These are phyloP conservation scores for Penicillium sp. DNA, from an alignment of 2,329 filamentous ascomycete species.

Conservation along the genomic window DNA sequence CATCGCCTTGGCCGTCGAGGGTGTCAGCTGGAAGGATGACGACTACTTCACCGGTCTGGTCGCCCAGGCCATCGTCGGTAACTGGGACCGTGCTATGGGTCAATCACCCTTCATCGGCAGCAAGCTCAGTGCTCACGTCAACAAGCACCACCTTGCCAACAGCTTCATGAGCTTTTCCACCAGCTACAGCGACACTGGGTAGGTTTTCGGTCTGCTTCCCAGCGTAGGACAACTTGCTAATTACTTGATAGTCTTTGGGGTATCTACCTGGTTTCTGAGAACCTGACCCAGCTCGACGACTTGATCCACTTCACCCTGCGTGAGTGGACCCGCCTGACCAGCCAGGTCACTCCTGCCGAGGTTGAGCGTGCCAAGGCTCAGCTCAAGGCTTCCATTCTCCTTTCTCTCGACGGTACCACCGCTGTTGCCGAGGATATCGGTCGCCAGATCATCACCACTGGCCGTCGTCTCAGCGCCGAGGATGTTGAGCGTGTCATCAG, in stretches of 20 bases:
- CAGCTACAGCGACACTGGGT: constrained; percentile 99
- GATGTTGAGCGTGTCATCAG: constrained; percentile 93
- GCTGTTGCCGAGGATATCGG: constrained; percentile 97
- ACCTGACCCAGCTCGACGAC: constrained; percentile 81
- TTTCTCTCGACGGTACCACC: constrained; percentile 95
- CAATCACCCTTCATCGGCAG: constrained; percentile 95
- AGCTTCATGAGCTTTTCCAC: constrained; percentile 99
- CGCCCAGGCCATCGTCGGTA: constrained; percentile 96
- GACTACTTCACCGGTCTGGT: constrained; percentile 99
- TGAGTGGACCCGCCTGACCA: constrained; percentile 93
- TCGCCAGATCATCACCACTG: constrained; percentile 95
- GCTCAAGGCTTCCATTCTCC: constrained; percentile 95
- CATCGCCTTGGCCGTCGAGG: constrained; percentile 97
- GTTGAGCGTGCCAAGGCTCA: constrained; percentile 98
- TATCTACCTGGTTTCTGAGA: constrained; percentile 95
- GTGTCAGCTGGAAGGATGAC: constrained; percentile 98
- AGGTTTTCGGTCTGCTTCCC: constrained; percentile 41
- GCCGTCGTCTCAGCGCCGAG: constrained; percentile 79
- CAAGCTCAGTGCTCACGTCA: constrained; percentile 92
- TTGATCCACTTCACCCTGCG: constrained; percentile 97
- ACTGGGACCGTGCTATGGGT: constrained; percentile 99
- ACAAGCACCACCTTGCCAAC: constrained; percentile 93
- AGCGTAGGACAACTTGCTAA: constrained; percentile 15
- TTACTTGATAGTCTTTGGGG: constrained; percentile 74
- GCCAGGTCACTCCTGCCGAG: constrained; percentile 81